These are phyloP conservation scores for Penicillium verhagenii DNA, from an alignment of 495 filamentous ascomycete species.

Conservation along the genomic window DNA sequence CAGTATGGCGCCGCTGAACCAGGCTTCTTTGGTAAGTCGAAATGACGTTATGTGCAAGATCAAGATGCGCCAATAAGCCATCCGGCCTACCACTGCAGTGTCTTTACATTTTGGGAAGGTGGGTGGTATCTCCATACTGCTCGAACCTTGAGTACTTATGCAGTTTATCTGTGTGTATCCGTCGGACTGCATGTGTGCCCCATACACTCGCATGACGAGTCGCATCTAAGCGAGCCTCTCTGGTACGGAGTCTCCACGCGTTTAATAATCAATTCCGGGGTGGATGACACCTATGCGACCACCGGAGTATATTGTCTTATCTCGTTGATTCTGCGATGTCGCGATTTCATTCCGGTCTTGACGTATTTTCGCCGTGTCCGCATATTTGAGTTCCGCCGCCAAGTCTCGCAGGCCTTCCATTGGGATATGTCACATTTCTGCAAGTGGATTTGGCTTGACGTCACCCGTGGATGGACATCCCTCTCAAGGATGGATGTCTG, in stretches of 20 bases:
- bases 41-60: background rate
- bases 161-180: background rate
- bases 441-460: background rate
- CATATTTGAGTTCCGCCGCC: background rate
- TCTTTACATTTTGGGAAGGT: background rate
- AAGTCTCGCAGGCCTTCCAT: constrained; percentile 2
- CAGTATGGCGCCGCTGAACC: background rate
- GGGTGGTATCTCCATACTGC: background rate
- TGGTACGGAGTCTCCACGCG: too few species aligned
- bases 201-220: background rate
- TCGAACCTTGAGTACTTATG: background rate
- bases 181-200: constrained; percentile 1
- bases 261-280: too few species aligned
- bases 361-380: background rate
- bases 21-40: background rate
- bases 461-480: constrained; percentile 21
- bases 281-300: background rate
- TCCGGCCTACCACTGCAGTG: too few species aligned
- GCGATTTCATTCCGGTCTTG: background rate
- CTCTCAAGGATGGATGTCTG: constrained; percentile 4
- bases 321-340: background rate
- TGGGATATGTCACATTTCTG: background rate
- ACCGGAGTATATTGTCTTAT: background rate
- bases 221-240: too few species aligned
- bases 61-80: background rate